Percentiles rank a stretch among this genome's conserved stretches.
These are phyloP conservation scores for Candida maris DNA, from an alignment of 805 yeast species.

Conservation along the genomic window DNA sequence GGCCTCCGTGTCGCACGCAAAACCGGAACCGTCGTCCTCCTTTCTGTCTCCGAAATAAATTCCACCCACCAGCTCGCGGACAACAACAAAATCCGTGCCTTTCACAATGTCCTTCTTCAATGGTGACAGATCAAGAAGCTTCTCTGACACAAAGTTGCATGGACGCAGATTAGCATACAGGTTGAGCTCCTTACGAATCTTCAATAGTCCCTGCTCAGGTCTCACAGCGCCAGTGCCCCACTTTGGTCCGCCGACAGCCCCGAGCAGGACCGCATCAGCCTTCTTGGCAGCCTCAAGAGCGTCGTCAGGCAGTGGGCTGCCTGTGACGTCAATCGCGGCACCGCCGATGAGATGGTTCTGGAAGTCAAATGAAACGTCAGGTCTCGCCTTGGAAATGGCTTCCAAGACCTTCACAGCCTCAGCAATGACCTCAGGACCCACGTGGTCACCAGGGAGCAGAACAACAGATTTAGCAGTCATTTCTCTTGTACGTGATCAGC, in stretches of 20 bases:
- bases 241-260: constrained; percentile 99
- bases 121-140: constrained; percentile 82
- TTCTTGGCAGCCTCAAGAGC: constrained; percentile 77
- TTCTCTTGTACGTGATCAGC: not conserved
- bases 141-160: constrained; percentile 85
- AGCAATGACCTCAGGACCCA: constrained; percentile 82
- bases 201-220: constrained; percentile 94
- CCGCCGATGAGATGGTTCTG: constrained; percentile 91
- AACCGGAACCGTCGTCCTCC: constrained; percentile 84
- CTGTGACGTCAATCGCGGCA: constrained; percentile 97
- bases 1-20: constrained; percentile 91
- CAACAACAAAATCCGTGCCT: constrained; percentile 91
- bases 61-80: constrained; percentile 96
- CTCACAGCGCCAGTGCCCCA: constrained; percentile 98
- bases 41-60: constrained; percentile 94
- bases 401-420: constrained; percentile 91
- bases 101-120: constrained; percentile 77
- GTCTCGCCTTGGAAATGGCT: constrained; percentile 62
- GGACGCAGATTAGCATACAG: constrained; percentile 97
- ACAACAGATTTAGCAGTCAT: constrained; percentile 61
- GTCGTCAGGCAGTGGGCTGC: constrained; percentile 83
- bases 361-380: constrained; percentile 65
- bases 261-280: constrained; percentile 93
- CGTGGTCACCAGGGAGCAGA: constrained; percentile 94
- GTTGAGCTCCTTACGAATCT: constrained; percentile 91